A percentile compares a stretch with the other conserved stretches of the same genome.
Conservation (phyloP, 352 stramenopile genomes). For the Globisporangium solare region DNA sequence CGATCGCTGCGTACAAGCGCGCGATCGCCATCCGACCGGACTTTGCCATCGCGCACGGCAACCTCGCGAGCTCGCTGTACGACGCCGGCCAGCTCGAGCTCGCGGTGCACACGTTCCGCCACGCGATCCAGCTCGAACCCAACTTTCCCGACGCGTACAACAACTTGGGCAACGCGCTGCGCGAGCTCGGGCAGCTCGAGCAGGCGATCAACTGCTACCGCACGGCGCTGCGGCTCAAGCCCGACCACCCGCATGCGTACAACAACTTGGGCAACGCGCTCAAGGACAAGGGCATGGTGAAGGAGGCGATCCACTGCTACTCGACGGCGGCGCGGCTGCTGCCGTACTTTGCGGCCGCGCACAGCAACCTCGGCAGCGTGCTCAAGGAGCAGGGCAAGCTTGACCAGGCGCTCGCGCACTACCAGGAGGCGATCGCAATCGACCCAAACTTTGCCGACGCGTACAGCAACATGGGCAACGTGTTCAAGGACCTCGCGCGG, state of each 20-base stretch:
- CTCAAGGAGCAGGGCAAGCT: slow-evolving; percentile 93
- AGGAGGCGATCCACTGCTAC: slow-evolving; percentile 93
- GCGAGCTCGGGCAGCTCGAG: slow-evolving; percentile 79
- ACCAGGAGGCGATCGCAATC: slow-evolving; percentile 91
- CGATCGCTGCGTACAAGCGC: slow-evolving; percentile 81
- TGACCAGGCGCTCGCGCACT: slow-evolving; percentile 92
- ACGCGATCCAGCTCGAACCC: slow-evolving; percentile 89
- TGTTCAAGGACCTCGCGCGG: slow-evolving; percentile 89
- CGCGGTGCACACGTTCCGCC: slow-evolving; percentile 85
- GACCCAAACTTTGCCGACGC: slow-evolving; percentile 90
- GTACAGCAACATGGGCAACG: slow-evolving; percentile 94
- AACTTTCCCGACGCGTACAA: slow-evolving; percentile 94
- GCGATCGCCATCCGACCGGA: slow-evolving; percentile 82
- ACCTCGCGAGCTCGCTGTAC: slow-evolving; percentile 90
- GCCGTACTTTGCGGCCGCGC: slow-evolving; percentile 89
- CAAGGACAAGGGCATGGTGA: slow-evolving; percentile 91
- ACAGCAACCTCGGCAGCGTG: slow-evolving; percentile 93
- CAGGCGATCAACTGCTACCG: slow-evolving; percentile 85
- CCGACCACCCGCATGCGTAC: slow-evolving; percentile 92
- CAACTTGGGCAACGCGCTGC: slow-evolving; percentile 91
- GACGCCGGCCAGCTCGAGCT: slow-evolving; percentile 80
- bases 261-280: slow-evolving; percentile 92
- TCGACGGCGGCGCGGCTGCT: slow-evolving; percentile 87
- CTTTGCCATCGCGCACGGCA: slow-evolving; percentile 91
- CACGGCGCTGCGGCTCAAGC: slow-evolving; percentile 85